Percentiles rank a stretch among this genome's conserved stretches.
Conservation (phyloP, 768 basidiomycete genomes). For the Pleurotus cornucopiae region DNA sequence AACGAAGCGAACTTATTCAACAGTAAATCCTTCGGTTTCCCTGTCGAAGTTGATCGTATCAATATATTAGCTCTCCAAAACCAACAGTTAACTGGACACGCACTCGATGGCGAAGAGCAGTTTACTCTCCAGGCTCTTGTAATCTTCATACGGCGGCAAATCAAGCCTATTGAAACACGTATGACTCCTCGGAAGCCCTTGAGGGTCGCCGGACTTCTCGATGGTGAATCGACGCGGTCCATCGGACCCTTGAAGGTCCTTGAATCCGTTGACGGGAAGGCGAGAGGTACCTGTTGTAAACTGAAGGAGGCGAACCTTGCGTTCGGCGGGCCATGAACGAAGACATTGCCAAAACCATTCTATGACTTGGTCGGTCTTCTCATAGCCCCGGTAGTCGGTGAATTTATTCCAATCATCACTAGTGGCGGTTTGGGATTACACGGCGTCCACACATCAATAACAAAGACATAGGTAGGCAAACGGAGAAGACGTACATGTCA, state of each 20-base stretch:
- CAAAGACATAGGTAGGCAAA: neutral
- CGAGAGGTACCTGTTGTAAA: conserved; percentile 87
- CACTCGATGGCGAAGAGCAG: conserved; percentile 81
- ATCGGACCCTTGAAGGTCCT: conserved; percentile 90
- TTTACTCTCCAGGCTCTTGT: conserved; percentile 83
- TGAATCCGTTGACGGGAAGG: conserved; percentile 90
- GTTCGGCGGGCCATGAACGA: conserved; percentile 85
- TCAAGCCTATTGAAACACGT: conserved; percentile 93
- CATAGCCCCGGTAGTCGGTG: conserved; percentile 88
- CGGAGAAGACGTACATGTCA: conserved; percentile 58
- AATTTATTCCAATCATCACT: conserved; percentile 93
- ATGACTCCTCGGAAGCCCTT: conserved; percentile 83
- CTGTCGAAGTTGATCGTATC: conserved; percentile 26
- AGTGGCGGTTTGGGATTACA: neutral
- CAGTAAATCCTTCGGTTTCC: conserved; percentile 76
- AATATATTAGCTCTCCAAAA: neutral
- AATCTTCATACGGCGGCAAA: conserved; percentile 85
- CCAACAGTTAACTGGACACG: conserved; percentile 21
- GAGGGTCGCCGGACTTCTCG: conserved; percentile 90
- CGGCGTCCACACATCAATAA: conserved; percentile 7
- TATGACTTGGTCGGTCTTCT: conserved; percentile 83
- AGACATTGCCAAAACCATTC: conserved; percentile 97
- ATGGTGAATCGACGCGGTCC: conserved; percentile 92
- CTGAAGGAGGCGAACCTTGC: conserved; percentile 81
- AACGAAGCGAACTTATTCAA: conserved; percentile 35